Conservation (phyloP, 2,329 filamentous ascomycete species). For the Fusarium sublunatum region DNA sequence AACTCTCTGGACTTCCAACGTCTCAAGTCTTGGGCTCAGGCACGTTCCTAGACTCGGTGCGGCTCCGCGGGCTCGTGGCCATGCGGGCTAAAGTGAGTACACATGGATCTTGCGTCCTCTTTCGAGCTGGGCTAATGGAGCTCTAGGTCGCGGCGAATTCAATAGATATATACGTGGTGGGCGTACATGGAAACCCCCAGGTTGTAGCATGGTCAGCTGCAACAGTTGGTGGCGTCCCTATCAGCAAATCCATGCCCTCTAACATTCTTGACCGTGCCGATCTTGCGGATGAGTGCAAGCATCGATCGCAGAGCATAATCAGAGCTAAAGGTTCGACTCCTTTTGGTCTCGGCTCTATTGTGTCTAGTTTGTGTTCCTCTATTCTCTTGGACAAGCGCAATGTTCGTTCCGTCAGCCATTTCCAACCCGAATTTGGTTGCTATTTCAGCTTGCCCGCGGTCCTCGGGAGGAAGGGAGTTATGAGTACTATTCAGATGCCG, state of each 20-base stretch:
- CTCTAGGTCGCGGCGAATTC: too few relatives aligned
- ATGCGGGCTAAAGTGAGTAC: slow-evolving; percentile 33
- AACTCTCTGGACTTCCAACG: slow-evolving; percentile 59
- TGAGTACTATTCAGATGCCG: background rate
- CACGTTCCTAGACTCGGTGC: slow-evolving; percentile 63
- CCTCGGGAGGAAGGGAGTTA: slow-evolving; percentile 59
- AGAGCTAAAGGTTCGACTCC: slow-evolving; percentile 62
- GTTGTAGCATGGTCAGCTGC: slow-evolving; percentile 43
- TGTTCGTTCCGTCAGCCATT: slow-evolving; percentile 61
- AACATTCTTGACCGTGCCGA: slow-evolving; percentile 45
- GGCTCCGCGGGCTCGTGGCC: slow-evolving; percentile 59
- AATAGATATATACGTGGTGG: slow-evolving; percentile 39
- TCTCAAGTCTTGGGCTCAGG: slow-evolving; percentile 64
- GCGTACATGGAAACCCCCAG: slow-evolving; percentile 40
- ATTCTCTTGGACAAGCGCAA: slow-evolving; percentile 62
- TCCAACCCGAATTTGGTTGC: slow-evolving; percentile 58
- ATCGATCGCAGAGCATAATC: slow-evolving; percentile 60
- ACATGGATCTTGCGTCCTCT: background rate
- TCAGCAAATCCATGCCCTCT: slow-evolving; percentile 18
- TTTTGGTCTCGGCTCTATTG: slow-evolving; percentile 62
- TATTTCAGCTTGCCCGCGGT: slow-evolving; percentile 63
- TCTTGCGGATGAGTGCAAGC: slow-evolving; percentile 57
- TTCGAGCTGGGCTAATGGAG: too few relatives aligned
- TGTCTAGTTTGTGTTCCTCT: slow-evolving; percentile 61
- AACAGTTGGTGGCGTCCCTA: slow-evolving; percentile 33